Evolutionary conservation across 139 green algal genomes (phyloP).

Genomic region (Yamagishiella unicocca): DNA sequence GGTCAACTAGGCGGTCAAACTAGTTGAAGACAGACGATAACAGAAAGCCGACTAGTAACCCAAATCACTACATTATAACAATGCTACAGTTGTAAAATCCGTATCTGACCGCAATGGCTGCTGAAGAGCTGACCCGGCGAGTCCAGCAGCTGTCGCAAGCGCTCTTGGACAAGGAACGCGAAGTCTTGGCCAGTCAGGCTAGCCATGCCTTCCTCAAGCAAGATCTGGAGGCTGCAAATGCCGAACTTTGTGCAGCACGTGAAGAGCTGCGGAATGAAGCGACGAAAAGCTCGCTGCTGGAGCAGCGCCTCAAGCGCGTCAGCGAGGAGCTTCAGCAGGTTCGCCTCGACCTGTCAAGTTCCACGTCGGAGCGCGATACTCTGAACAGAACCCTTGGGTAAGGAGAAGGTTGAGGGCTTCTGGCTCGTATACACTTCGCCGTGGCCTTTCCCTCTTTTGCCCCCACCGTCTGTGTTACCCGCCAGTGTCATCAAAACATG

Average conservation of each 20-base stretch:
- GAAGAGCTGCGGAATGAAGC: slow-evolving; percentile 51
- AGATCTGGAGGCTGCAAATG: background rate
- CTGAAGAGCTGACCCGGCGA: background rate
- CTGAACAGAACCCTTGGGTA: slow-evolving; percentile 42
- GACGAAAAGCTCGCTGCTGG: slow-evolving; percentile 22
- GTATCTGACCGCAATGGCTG: background rate
- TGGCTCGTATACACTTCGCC: too few species aligned
- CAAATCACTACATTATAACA: too few species aligned
- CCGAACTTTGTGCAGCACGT: slow-evolving; percentile 35
- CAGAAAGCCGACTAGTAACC: background rate
- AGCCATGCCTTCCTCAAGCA: slow-evolving; percentile 19
- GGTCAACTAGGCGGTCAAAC: background rate
- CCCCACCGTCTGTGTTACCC: too few species aligned
- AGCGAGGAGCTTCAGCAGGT: slow-evolving; percentile 11
- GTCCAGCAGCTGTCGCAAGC: slow-evolving; percentile 24
- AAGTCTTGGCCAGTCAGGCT: background rate
- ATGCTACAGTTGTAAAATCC: too few species aligned
- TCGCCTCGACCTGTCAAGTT: background rate
- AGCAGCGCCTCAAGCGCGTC: slow-evolving; percentile 11
- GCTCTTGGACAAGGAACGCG: slow-evolving; percentile 7
- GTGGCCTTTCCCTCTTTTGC: too few species aligned
- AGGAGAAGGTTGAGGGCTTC: too few species aligned
- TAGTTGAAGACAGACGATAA: background rate
- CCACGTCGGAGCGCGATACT: background rate
- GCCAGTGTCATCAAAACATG: too few species aligned